Base-by-base conservation (phyloP, 2,329 filamentous ascomycete species). In the Aspergillus brasiliensis region DNA sequence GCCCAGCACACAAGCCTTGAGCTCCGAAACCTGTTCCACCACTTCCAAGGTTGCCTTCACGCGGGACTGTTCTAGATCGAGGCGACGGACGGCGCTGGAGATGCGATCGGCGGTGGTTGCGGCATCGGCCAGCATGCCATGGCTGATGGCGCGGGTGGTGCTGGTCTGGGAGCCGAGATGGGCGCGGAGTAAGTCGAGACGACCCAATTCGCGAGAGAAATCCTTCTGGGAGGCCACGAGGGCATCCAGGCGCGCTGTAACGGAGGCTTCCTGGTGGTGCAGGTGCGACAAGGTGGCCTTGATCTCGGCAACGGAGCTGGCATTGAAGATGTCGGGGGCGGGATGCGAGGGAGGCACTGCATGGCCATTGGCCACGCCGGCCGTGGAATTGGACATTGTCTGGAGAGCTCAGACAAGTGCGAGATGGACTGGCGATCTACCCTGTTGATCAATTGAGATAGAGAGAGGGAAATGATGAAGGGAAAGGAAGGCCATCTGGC, bases 1-100 rank as follows among this genome's bases (percentile, higher is more conserved):
- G 46, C 95, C 95, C 61, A 97, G 87, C 37, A 98, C 91, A 74
- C 95, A 99, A 8, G 95, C 91, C 79, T 98, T 98, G 65, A 99
- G 88, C 82, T 99, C 95, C 5, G 91, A 91, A 13, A 99, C 94
- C 79, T 97, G 93, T 77, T 98, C 94, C 10, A 98, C 95, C 3
- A 98, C 92, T 8, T 89, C 85, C 59, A 99, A 81, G 0, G 95
- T 98, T 53, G 92, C 89, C 75, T 95, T 93, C 8, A 99, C 94
- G 27, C 92, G 86, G 60, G 88, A 88, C 81, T 98, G 96, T 78
- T 99, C 94, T 58, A 92, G 83, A 73, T 99, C 95, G 34, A 99
- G 85, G 65, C 87, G 84, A 74, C 91, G 92, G 58, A 99, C 95
- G 56, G 92, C 91, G 71, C 87, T 87, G 57, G 92, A 96, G 64